These are phyloP conservation scores for Fistulinella staudtii DNA, from an alignment of 1,284 basidiomycete species.

Conservation along the genomic window DNA sequence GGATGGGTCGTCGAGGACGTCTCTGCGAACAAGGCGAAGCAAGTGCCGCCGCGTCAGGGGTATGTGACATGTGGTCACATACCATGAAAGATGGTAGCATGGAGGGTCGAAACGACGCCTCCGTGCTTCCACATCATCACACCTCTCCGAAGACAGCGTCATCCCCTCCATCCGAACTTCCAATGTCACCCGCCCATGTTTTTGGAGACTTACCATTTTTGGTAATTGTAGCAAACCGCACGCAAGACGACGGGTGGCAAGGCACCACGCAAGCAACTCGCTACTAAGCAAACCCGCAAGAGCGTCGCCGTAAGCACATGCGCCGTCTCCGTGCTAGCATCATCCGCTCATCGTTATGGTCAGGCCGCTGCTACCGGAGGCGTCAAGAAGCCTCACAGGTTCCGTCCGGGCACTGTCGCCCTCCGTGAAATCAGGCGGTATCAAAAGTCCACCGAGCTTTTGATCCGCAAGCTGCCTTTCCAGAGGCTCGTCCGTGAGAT, in stretches of 20 bases:
- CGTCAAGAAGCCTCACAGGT: conserved; percentile 78
- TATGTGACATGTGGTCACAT: conserved; percentile 15
- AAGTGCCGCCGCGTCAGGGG: conserved; percentile 2
- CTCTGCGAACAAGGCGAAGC: conserved; percentile 3
- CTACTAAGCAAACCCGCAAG: conserved; percentile 56
- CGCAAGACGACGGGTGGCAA: conserved; percentile 64
- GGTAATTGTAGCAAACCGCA: conserved; percentile 60
- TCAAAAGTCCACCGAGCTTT: conserved; percentile 78
- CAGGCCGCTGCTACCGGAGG: conserved; percentile 58
- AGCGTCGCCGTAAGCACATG: conserved; percentile 20
- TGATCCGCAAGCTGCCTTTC: conserved; percentile 78
- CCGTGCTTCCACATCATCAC: conserved; percentile 11
- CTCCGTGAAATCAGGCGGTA: conserved; percentile 83
- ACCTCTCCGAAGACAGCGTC: conserved; percentile 8
- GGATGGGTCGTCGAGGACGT: conserved; percentile 8
- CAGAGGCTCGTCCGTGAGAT: conserved; percentile 75
- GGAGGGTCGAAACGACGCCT: conserved; percentile 27
- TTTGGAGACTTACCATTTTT: conserved; percentile 33
- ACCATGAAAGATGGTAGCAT: conserved; percentile 18
- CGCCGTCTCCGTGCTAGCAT: not conserved
- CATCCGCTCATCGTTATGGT: conserved; percentile 28
- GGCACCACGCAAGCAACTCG: conserved; percentile 68
- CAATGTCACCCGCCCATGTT: conserved; percentile 24
- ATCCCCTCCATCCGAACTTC: conserved; percentile 21
- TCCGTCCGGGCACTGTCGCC: conserved; percentile 68